Evolutionary conservation across 306 rosid genomes (phyloP).

Genomic region (Gastrolobium bilobum): DNA sequence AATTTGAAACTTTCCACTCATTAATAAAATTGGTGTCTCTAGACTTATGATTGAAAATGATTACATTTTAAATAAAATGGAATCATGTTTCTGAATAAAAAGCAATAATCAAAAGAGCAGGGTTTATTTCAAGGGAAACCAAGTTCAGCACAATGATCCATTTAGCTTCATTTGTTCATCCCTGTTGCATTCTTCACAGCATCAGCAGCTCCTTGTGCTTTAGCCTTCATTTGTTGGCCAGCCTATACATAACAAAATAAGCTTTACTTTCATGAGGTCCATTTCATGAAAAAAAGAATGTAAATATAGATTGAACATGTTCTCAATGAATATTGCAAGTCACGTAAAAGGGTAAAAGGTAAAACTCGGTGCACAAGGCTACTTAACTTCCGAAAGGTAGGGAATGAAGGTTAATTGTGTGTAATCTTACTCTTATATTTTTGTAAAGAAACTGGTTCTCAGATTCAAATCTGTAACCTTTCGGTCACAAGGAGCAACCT

Average conservation of each 20-base stretch:
- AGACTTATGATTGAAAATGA: not conserved
- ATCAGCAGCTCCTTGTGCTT: slow-evolving; percentile 68
- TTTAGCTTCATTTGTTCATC: slow-evolving; percentile 53
- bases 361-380: too few species aligned
- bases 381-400: too few species aligned
- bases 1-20: not conserved
- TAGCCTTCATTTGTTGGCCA: slow-evolving; percentile 60
- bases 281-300: not conserved
- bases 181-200: slow-evolving; percentile 81
- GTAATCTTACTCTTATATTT: too few species aligned
- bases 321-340: not conserved
- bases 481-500: too few species aligned
- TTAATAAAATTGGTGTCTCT: slow-evolving; percentile 3
- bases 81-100: not conserved
- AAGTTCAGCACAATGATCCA: not conserved
- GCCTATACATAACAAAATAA: slow-evolving; percentile 40
- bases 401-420: too few species aligned
- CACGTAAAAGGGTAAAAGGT: not conserved
- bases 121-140: slow-evolving; percentile 38
- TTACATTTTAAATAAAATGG: slow-evolving; percentile 29
- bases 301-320: not conserved
- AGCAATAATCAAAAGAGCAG: not conserved
- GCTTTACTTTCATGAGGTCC: not conserved
- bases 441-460: too few species aligned
- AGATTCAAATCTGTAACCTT: not conserved